Base-by-base conservation (phyloP, 306 rosid species). In the Begonia peltatifolia region DNA sequence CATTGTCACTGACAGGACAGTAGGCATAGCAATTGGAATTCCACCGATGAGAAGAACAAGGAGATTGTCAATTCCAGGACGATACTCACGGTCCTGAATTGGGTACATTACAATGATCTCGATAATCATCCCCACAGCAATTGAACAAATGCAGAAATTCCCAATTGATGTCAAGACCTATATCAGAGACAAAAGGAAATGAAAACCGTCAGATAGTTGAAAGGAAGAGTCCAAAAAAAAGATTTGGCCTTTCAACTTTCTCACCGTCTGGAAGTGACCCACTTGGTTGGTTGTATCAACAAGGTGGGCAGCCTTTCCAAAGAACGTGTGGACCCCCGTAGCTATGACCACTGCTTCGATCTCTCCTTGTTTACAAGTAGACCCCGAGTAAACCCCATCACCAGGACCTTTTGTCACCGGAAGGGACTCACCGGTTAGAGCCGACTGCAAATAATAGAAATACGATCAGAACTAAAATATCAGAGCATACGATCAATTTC, bases 351-450 rank as follows among this genome's bases (percentile, higher is more conserved):
- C 82, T 25, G 93, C 95, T 61, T 92, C 99, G 63, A 92, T 75
- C 85, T 92, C 99, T 75, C 99, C 99, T 73, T 92, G 99, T 62
- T 92, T 92, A 80, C 99, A 92, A 55, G 99, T 92, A 17, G 99
- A 92, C 68, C 99, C 96, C 41, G 99, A 92, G 60, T 86, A 92
- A 15, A 92, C 86, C 11, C 99, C 99, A 54, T 92, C 99, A n/a
- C 99, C 99, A 1, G 99, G 94, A 52, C 96, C 92, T 70, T 92
- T 92, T 9, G 99, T 92, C 69, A 86, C 99, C 0, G 99, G 96
- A 48, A 90, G 80, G 36, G 99, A 90, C 71, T 90, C 99, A 0
- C 99, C 96, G 6, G 99, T 92, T 55, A 92, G 99, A 10, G 99
- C 82, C 68, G 96, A 92, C 99, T 92, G 79, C 67, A 67, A 68